Conservation (phyloP, 2,329 filamentous ascomycete genomes). For the Phaeosphaeria sp. region DNA sequence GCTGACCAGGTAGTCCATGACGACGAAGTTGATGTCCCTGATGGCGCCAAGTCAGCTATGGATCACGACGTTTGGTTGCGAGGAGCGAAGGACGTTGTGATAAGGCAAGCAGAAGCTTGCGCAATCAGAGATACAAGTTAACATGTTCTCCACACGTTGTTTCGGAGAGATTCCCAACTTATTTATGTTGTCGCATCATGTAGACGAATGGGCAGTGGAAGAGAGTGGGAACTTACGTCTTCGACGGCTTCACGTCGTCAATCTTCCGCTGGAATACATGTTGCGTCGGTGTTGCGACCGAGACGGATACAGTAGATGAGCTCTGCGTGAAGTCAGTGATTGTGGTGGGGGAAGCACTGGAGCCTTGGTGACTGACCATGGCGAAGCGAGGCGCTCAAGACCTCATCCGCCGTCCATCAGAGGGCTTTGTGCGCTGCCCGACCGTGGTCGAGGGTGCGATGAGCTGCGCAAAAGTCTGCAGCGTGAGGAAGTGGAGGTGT, state of each 20-base stretch:
- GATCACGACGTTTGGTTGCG: conserved; percentile 1
- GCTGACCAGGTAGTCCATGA: conserved; percentile 96
- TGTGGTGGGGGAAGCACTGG: conserved; percentile 11
- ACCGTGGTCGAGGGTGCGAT: conserved; percentile 41
- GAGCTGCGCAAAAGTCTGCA: conserved; percentile 39
- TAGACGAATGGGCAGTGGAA: conserved; percentile 34
- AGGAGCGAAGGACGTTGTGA: neutral
- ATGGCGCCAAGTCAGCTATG: conserved; percentile 31
- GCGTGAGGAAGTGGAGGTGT: conserved; percentile 28
- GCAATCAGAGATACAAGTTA: conserved; percentile 77
- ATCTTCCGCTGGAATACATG: conserved; percentile 82
- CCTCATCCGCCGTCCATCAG: conserved; percentile 48
- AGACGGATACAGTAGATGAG: conserved; percentile 76
- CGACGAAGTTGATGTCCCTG: conserved; percentile 93
- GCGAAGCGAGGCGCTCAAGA: conserved; percentile 37
- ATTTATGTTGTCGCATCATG: conserved; percentile 78
- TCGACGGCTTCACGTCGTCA: conserved; percentile 83
- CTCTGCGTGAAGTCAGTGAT: conserved; percentile 43
- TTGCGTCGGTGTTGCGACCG: conserved; percentile 73
- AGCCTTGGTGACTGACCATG: conserved; percentile 38
- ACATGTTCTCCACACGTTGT: conserved; percentile 85
- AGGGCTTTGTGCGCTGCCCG: conserved; percentile 32
- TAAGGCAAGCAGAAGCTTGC: conserved; percentile 27
- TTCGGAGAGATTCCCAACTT: conserved; percentile 99
- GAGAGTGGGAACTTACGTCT: conserved; percentile 71